These are phyloP conservation scores for Omphalotus olearius DNA, from an alignment of 1,284 basidiomycete genomes.

Conservation along the genomic window DNA sequence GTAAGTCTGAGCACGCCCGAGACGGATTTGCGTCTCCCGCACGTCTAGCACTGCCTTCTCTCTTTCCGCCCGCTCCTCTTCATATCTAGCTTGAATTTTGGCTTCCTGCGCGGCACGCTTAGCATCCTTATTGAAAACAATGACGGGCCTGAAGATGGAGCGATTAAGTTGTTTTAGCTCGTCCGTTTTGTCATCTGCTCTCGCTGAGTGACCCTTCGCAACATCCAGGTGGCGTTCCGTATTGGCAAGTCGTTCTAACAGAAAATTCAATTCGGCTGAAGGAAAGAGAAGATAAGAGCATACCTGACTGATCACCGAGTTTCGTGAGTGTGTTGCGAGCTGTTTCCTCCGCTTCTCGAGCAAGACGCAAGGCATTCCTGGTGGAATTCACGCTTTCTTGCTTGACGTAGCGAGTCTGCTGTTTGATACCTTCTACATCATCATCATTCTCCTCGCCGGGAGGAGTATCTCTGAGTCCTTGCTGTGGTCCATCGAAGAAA, in stretches of 20 bases:
- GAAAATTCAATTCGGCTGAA: conserved; percentile 7
- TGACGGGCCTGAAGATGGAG: conserved; percentile 95
- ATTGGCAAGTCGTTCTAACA: conserved; percentile 81
- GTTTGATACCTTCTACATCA: conserved; percentile 95
- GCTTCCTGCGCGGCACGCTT: conserved; percentile 94
- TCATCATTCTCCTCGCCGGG: conserved; percentile 88
- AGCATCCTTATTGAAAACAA: conserved; percentile 87
- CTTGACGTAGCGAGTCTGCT: conserved; percentile 87
- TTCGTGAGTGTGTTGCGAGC: conserved; percentile 83
- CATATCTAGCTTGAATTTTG: conserved; percentile 83
- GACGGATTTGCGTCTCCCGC: conserved; percentile 80
- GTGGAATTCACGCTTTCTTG: conserved; percentile 91
- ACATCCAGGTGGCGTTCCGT: conserved; percentile 96
- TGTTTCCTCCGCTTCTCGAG: conserved; percentile 94
- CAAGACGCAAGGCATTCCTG: conserved; percentile 90
- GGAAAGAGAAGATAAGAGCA: conserved; percentile 21
- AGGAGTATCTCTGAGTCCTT: conserved; percentile 32
- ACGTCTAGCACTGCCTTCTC: conserved; percentile 85
- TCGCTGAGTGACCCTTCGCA: conserved; percentile 83
- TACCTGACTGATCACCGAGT: conserved; percentile 93
- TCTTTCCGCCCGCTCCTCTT: conserved; percentile 84
- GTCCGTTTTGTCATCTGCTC: conserved; percentile 91
- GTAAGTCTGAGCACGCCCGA: conserved; percentile 73
- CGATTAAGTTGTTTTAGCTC: conserved; percentile 93
- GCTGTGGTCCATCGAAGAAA: conserved; percentile 52